These are phyloP conservation scores for Mycena maculata DNA, from an alignment of 768 basidiomycete species.

Conservation along the genomic window DNA sequence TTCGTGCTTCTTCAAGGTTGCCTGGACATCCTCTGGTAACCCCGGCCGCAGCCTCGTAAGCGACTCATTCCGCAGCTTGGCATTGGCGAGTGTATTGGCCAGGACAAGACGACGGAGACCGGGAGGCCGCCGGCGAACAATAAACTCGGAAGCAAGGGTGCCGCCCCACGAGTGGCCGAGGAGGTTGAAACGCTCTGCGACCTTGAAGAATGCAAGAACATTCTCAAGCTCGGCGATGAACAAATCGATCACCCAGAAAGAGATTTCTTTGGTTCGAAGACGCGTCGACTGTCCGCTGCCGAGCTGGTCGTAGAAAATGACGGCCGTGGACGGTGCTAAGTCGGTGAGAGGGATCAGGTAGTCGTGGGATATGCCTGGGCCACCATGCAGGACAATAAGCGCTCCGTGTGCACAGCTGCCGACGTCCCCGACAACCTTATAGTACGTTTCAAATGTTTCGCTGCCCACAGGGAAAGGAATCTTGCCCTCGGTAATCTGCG, in stretches of 20 bases:
- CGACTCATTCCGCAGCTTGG: conserved; percentile 49
- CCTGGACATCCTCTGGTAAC: conserved; percentile 56
- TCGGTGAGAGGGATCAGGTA: conserved; percentile 57
- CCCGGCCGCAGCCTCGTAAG: conserved; percentile 43
- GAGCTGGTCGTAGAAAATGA: conserved; percentile 68
- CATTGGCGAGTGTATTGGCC: conserved; percentile 50
- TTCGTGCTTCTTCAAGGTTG: conserved; percentile 58
- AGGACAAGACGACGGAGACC: conserved; percentile 47
- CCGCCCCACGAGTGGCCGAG: conserved; percentile 41
- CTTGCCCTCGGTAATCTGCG: conserved; percentile 26
- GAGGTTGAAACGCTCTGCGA: conserved; percentile 3
- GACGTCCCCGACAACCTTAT: conserved; percentile 56
- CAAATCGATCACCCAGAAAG: conserved; percentile 60
- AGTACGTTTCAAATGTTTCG: conserved; percentile 53
- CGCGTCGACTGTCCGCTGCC: conserved; percentile 66
- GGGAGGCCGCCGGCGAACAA: conserved; percentile 34
- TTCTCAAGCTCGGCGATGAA: conserved; percentile 41
- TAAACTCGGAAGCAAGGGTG: conserved; percentile 49
- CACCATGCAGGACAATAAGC: conserved; percentile 62
- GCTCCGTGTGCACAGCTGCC: conserved; percentile 42
- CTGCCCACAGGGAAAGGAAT: conserved; percentile 34
- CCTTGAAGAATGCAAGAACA: conserved; percentile 4
- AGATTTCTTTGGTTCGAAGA: conserved; percentile 53
- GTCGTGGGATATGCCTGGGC: conserved; percentile 59
- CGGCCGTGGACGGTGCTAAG: conserved; percentile 50